Conservation (phyloP, 73 alveolate genomes). For the Durusdinium trenchii region DNA sequence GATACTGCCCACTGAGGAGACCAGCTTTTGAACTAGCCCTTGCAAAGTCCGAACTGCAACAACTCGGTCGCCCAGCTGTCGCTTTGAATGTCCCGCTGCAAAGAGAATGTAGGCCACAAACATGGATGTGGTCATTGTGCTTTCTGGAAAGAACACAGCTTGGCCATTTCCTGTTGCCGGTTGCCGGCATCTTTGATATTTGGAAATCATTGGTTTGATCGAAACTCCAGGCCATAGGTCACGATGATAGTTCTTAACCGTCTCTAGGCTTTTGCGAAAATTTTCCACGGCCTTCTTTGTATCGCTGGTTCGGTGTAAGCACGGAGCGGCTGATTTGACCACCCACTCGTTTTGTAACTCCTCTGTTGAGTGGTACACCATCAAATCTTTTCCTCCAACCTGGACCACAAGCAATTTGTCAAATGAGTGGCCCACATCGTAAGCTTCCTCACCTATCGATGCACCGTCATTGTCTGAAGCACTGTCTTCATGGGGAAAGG, state of each 20-base stretch:
- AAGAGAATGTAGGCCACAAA: not conserved
- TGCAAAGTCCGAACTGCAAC: not conserved
- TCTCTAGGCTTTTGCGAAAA: not conserved
- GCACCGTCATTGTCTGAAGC: too few relatives aligned
- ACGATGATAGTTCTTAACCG: not conserved
- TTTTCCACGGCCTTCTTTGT: not conserved
- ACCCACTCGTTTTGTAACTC: not conserved
- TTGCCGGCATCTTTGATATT: too few relatives aligned
- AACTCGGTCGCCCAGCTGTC: not conserved
- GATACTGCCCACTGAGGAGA: not conserved
- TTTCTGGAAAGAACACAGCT: not conserved
- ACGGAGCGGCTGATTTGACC: not conserved
- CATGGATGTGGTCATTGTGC: not conserved
- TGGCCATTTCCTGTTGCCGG: too few relatives aligned
- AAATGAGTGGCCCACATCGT: too few relatives aligned
- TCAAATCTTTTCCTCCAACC: too few relatives aligned
- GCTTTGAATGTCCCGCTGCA: not conserved
- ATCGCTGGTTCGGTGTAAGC: not conserved
- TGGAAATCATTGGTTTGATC: too few relatives aligned
- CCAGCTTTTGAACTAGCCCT: too few relatives aligned
- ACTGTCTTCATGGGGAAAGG: too few relatives aligned
- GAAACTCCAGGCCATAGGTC: not conserved
- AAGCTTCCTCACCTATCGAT: too few relatives aligned
- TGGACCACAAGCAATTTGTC: too few relatives aligned
- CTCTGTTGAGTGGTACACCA: too few relatives aligned